A percentile compares a stretch with the other conserved stretches of the same genome.
Conservation (phyloP, 192 early-diverging fungal genomes). For the Funneliformis mosseae region DNA sequence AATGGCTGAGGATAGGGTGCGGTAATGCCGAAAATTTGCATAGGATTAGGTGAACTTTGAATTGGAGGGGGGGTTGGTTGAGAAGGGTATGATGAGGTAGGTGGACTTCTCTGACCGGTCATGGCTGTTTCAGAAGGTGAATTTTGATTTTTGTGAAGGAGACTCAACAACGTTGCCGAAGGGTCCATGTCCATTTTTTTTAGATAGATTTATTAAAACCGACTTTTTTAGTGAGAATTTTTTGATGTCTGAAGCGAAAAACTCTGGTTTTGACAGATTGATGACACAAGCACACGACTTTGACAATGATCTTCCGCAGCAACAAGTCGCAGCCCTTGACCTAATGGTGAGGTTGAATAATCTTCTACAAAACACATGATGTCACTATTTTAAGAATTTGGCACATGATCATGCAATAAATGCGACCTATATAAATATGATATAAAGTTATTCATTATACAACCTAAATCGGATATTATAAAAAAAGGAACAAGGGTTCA, state of each 20-base stretch:
- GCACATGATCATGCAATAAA: neutral
- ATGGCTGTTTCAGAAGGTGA: conserved; percentile 4
- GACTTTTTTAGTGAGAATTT: neutral
- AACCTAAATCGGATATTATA: no score
- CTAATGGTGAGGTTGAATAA: no score
- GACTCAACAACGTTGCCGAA: conserved; percentile 30
- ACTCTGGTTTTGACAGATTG: neutral
- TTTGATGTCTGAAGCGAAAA: neutral
- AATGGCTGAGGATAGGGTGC: neutral
- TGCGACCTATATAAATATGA: no score
- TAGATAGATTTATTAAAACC: neutral
- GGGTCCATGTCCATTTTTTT: conserved; percentile 28
- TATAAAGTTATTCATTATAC: no score
- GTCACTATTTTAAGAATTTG: neutral
- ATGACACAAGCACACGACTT: neutral
- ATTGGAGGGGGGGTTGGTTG: conserved; percentile 13
- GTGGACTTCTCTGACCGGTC: conserved; percentile 10
- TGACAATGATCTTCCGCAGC: neutral
- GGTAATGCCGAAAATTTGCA: neutral
- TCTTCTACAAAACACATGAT: neutral
- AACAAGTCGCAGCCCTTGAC: neutral
- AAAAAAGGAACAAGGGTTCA: no score
- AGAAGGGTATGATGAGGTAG: conserved; percentile 2
- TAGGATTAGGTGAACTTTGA: neutral
- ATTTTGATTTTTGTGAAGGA: conserved; percentile 24